phyloP scores from a whole-genome alignment of 208 protist species.

The Phytomonas sp. region DNA sequence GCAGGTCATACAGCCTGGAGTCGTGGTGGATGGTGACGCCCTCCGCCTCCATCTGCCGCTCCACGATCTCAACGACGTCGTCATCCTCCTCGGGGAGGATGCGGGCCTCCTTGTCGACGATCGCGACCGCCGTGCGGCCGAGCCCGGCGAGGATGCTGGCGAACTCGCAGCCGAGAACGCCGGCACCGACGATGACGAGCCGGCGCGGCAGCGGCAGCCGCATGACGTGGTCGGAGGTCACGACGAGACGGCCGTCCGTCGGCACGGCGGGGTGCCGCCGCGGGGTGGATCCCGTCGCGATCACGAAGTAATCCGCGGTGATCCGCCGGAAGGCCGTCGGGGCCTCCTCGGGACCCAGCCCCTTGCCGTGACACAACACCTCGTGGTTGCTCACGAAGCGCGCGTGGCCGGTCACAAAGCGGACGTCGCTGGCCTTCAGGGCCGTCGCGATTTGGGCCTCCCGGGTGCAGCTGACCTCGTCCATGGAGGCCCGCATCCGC shows the following conservation, averaged over 20 bases:
- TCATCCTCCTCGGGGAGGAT: constrained; percentile 66
- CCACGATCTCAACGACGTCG: constrained; percentile 44
- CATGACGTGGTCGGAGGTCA: constrained; percentile 76
- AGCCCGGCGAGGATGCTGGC: constrained; percentile 62
- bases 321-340: constrained; percentile 39
- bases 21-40: constrained; percentile 65
- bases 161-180: constrained; percentile 73
- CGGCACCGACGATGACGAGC: constrained; percentile 69
- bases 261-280: constrained; percentile 44
- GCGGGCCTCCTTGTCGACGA: constrained; percentile 60
- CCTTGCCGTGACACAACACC: constrained; percentile 50
- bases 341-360: no score
- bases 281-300: constrained; percentile 64
- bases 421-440: constrained; percentile 35
- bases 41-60: constrained; percentile 25
- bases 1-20: constrained; percentile 60
- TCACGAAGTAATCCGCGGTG: constrained; percentile 69
- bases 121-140: constrained; percentile 59
- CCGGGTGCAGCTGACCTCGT: constrained; percentile 29
- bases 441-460: constrained; percentile 41
- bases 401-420: constrained; percentile 46
- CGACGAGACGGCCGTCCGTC: constrained; percentile 37
- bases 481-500: constrained; percentile 37
- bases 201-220: constrained; percentile 44
- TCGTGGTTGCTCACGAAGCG: constrained; percentile 40